Evolutionary conservation across 305 asterid species (phyloP).

Genomic region (Fraxinus latifolia): DNA sequence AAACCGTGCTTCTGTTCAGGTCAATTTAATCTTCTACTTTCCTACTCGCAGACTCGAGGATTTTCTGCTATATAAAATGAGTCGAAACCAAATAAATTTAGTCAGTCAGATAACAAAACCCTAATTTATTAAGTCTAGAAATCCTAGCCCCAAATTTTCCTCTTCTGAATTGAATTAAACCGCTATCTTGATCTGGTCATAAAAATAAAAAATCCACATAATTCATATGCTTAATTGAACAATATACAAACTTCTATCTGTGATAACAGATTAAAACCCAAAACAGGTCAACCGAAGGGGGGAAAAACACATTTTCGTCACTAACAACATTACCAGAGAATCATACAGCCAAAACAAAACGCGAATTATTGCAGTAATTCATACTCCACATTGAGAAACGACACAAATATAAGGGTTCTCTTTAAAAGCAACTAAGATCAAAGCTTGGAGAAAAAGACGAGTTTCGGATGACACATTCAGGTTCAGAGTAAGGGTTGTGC

Average conservation of each 20-base stretch:
- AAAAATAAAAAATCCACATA: neutral
- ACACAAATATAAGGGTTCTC: neutral
- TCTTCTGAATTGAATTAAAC: neutral
- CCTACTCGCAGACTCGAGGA: neutral
- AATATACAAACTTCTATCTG: neutral
- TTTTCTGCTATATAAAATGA: neutral
- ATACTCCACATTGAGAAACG: neutral
- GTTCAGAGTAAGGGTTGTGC: neutral
- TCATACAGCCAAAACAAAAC: neutral
- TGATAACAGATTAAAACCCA: neutral
- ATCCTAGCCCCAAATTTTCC: neutral
- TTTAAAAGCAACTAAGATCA: neutral
- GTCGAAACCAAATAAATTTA: neutral
- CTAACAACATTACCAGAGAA: neutral
- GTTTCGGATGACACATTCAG: neutral
- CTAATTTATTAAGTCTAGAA: neutral
- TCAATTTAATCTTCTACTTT: neutral
- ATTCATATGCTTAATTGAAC: neutral
- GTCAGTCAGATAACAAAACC: neutral
- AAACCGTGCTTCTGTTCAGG: neutral
- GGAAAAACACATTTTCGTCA: neutral
- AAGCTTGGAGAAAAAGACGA: neutral
- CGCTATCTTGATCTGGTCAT: neutral
- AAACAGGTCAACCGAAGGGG: neutral
- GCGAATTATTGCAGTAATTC: neutral